Evolutionary conservation across 2,329 filamentous ascomycete species (phyloP), one percentile per base, ranked within the genome.

Genomic region (Cytospora schulzeri): DNA sequence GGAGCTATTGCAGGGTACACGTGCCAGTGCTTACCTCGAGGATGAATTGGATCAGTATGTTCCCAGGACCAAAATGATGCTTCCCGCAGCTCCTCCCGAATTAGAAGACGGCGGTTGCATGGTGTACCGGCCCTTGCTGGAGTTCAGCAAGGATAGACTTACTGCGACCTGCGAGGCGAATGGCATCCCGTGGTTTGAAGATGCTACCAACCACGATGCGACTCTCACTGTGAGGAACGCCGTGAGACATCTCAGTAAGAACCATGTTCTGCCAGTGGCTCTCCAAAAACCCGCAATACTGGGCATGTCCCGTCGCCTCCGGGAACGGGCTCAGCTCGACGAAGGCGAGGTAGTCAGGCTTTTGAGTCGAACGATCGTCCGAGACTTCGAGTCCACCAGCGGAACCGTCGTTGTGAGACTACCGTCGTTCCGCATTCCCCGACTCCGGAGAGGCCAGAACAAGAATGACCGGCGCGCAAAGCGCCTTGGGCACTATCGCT

Each of bases 211-310:
- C 72, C 76, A 81, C 19, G 90, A 97, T 71, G 83, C 81, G 11
- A 92, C 88, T 0, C 77, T 96, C 65, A 97, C 95, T 0, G 77
- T 83, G 53, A 86, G 95, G 45, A 99, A 99, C 71, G 88, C 94
- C 0, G 81, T 97, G 45, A 86, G 94, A 35, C 79, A 90, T 73
- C 74, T 96, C 52, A 81, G 85, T 24, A 77, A 80, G 29, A 76
- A 83, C 5, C 77, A 88, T 64, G 72, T 75, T 3, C 78, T 98
- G 4, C 94, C 95, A 0, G 74, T 74, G 12, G 92, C 93, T 0
- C 77, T 98, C 2, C 85, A 85, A 66, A 87, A 88, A 62, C 78
- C 83, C 0, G 80, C 86, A 0, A 81, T 97, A 6, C 76, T 94
- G 2, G 76, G 78, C 0, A 77, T 96, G 58, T 81, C 89, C 1